Evolutionary conservation across 2,329 filamentous ascomycete genomes (phyloP).

Genomic region (Aspergillus phoenicis): DNA sequence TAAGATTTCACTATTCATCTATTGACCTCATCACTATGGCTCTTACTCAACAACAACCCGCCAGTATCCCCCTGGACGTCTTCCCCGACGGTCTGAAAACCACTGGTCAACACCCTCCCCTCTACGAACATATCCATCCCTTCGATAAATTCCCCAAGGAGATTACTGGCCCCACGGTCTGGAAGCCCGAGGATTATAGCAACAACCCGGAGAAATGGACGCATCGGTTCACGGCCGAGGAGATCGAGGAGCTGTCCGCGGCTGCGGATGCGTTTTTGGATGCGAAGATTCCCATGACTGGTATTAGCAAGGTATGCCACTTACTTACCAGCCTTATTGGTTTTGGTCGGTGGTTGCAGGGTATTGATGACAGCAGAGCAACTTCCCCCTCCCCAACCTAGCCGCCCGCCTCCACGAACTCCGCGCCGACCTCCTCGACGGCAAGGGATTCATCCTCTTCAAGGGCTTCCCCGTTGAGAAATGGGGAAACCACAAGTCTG

Average conservation of each 20-base stretch:
- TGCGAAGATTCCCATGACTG: constrained; percentile 67
- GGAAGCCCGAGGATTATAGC: constrained; percentile 67
- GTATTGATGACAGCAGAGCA: constrained; percentile 40
- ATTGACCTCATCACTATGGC: constrained; percentile 18
- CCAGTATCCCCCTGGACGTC: constrained; percentile 47
- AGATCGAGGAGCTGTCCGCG: constrained; percentile 67
- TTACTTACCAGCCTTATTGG: background rate
- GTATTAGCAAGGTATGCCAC: constrained; percentile 61
- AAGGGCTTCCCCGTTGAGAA: constrained; percentile 75
- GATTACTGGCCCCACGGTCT: constrained; percentile 72
- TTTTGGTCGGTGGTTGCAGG: background rate
- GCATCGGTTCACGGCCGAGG: constrained; percentile 66
- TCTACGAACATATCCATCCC: constrained; percentile 65
- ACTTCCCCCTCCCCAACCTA: constrained; percentile 64
- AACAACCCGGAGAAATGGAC: constrained; percentile 70
- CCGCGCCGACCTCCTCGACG: constrained; percentile 70
- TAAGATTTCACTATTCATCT: background rate
- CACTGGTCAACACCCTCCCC: constrained; percentile 71
- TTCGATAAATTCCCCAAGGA: constrained; percentile 71
- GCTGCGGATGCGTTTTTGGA: constrained; percentile 71
- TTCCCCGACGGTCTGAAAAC: constrained; percentile 70
- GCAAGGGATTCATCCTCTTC: constrained; percentile 88
- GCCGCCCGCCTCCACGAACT: constrained; percentile 57
- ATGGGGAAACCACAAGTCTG: constrained; percentile 80
- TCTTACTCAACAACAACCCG: constrained; percentile 44